Evolutionary conservation across 139 green algal species (phyloP).

Genomic region (Nannochloris sp.): DNA sequence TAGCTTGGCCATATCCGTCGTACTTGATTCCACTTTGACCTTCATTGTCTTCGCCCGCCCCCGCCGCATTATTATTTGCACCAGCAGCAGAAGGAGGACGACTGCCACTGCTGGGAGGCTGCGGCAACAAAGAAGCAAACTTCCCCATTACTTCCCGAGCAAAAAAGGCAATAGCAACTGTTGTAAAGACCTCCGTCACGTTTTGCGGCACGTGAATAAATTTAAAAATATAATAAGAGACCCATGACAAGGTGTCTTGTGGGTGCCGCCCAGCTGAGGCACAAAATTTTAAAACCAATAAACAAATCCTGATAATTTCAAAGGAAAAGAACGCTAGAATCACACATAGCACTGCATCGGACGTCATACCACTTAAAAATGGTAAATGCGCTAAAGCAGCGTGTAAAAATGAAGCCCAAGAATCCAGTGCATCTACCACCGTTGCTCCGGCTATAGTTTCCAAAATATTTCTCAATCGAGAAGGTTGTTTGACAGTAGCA

Average conservation of each 20-base stretch:
- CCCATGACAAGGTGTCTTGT: slow-evolving; percentile 8
- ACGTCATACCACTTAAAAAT: background rate
- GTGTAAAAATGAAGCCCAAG: slow-evolving; percentile 23
- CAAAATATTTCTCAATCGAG: no score
- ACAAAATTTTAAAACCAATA: slow-evolving; percentile 19
- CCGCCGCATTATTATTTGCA: background rate
- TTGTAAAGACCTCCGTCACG: slow-evolving; percentile 14
- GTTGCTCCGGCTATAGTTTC: background rate
- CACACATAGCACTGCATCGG: background rate
- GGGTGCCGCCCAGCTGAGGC: slow-evolving; percentile 5
- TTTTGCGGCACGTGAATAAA: slow-evolving; percentile 16
- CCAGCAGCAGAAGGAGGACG: background rate
- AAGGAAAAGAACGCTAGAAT: slow-evolving; percentile 7
- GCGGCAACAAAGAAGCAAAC: slow-evolving; percentile 8
- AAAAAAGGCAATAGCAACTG: slow-evolving; percentile 12
- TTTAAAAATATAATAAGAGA: slow-evolving; percentile 14
- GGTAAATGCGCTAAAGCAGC: background rate
- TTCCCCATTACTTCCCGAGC: slow-evolving; percentile 8
- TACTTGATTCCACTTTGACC: slow-evolving; percentile 23
- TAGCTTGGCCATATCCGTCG: slow-evolving; percentile 27
- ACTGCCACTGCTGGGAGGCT: background rate
- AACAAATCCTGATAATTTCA: slow-evolving; percentile 3
- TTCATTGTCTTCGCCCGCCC: background rate
- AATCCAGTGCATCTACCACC: background rate
- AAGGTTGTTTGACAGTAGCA: no score